These are phyloP conservation scores for Singerocomus rubriflavus DNA, from an alignment of 1,284 basidiomycete species.

Conservation along the genomic window DNA sequence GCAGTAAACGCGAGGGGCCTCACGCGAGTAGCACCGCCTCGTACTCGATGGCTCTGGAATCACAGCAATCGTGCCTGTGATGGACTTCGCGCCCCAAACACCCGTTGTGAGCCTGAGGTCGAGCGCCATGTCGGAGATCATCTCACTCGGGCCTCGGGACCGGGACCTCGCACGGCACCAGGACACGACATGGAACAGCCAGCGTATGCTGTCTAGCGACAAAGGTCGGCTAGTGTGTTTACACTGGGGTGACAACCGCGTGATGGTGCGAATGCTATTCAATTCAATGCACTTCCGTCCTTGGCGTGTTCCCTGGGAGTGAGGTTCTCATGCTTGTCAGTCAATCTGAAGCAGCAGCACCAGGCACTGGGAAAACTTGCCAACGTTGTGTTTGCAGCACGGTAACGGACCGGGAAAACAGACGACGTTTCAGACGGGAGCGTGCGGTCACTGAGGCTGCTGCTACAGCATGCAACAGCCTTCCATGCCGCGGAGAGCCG, in stretches of 20 bases:
- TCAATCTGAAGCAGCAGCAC: neutral
- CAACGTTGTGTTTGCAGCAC: neutral
- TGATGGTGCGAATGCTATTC: neutral
- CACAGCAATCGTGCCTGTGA: conserved; percentile 2
- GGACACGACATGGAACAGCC: conserved; percentile 1
- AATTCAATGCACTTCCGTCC: neutral
- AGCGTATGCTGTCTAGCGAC: conserved; percentile 10
- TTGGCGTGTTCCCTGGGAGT: neutral
- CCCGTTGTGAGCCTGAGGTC: conserved; percentile 6
- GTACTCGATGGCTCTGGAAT: conserved; percentile 5
- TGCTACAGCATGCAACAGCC: neutral
- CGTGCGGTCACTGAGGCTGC: conserved; percentile 2
- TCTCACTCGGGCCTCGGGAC: conserved; percentile 25
- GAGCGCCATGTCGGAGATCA: conserved; percentile 17
- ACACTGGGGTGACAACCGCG: conserved; percentile 4
- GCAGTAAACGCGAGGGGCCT: conserved; percentile 20
- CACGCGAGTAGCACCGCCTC: conserved; percentile 12
- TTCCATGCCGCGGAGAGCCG: conserved; percentile 28
- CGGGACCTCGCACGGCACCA: conserved; percentile 15
- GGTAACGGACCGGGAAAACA: conserved; percentile 1
- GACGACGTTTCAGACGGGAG: conserved; percentile 16
- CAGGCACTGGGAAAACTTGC: conserved; percentile 1
- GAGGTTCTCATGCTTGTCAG: conserved; percentile 10
- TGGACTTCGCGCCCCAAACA: conserved; percentile 10
- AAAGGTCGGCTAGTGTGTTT: conserved; percentile 9